phyloP scores from a whole-genome alignment of 164 flowering plant genomes.

The Malania oleifera region DNA sequence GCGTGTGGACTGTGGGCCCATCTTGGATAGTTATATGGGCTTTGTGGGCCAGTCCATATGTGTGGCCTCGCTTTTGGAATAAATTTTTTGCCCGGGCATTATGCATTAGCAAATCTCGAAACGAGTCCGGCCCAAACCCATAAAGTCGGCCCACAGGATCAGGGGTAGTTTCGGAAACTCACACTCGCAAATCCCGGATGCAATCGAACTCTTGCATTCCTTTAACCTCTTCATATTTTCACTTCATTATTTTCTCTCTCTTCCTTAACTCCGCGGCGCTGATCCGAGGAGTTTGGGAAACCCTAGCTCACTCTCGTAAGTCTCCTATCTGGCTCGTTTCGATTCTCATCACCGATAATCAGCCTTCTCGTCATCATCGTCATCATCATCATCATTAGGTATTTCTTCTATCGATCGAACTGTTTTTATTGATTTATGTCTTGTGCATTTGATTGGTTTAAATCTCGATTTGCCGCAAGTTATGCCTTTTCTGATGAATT shows the following conservation, averaged over 20 bases:
- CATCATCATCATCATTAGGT: neutral
- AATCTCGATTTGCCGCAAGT: too few species aligned
- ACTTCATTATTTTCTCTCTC: neutral
- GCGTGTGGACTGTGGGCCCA: too few species aligned
- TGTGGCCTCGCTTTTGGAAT: neutral
- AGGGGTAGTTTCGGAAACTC: conserved; percentile 4
- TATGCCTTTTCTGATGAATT: too few species aligned
- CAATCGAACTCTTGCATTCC: neutral
- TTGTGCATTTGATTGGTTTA: too few species aligned
- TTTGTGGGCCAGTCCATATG: too few species aligned
- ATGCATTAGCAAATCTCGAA: neutral
- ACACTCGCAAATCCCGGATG: neutral
- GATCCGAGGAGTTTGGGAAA: conserved; percentile 39
- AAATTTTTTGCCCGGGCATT: too few species aligned
- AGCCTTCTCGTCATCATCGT: neutral
- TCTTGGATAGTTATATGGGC: too few species aligned
- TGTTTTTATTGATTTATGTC: too few species aligned
- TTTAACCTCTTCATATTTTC: neutral
- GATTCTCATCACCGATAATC: neutral
- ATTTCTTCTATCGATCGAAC: too few species aligned
- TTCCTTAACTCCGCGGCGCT: conserved; percentile 23
- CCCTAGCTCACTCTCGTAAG: neutral
- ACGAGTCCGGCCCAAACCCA: neutral
- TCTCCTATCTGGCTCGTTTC: neutral
- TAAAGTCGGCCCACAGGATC: neutral